Percentiles rank a stretch among this genome's conserved stretches.
Conservation (phyloP, 176 grass and related monocot species). For the Cenchrus purpureus region DNA sequence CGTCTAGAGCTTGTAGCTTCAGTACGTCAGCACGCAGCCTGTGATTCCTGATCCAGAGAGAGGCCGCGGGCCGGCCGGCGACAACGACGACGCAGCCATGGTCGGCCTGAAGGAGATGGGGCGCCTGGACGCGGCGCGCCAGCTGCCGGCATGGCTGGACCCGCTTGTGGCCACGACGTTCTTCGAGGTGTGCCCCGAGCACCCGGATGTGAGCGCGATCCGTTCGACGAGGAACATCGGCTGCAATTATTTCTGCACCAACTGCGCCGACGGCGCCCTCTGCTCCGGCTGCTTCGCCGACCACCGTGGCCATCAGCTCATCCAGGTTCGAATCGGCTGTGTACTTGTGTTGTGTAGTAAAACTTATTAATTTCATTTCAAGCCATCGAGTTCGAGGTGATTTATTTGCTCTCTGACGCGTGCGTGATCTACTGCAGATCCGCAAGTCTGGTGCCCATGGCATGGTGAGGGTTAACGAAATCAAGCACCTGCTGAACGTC, state of each 20-base stretch:
- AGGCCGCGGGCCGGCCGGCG: no score
- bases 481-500: background rate
- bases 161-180: background rate
- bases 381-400: no score
- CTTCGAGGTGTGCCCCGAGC: conserved; percentile 23
- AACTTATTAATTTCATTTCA: no score
- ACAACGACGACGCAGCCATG: background rate
- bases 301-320: no score
- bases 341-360: no score
- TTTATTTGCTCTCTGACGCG: background rate
- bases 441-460: background rate
- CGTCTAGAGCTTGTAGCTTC: no score
- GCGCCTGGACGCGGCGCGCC: background rate
- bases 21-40: no score
- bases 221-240: background rate
- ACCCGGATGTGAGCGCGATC: background rate
- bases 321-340: no score
- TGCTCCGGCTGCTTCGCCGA: no score
- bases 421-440: background rate
- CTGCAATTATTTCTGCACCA: no score
- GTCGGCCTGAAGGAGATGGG: background rate
- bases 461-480: background rate
- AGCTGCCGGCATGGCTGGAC: conserved; percentile 25
- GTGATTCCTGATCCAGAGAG: background rate
- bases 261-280: no score